phyloP scores from a whole-genome alignment of 306 rosid genomes.

The Sechiopsis laciniata region DNA sequence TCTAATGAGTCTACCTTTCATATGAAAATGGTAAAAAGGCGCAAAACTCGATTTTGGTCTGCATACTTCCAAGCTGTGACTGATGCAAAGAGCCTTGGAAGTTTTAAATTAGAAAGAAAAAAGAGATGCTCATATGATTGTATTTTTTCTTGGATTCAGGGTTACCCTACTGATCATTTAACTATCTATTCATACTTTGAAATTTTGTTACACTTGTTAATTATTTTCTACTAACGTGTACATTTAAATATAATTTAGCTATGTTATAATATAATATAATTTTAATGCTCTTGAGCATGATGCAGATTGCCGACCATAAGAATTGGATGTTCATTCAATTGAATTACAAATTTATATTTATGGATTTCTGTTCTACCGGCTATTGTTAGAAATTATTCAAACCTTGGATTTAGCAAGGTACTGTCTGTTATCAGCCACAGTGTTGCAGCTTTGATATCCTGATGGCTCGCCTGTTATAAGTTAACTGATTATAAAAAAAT shows the following conservation, averaged over 20 bases:
- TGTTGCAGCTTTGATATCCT: background rate
- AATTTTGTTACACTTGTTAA: background rate
- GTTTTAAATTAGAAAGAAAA: background rate
- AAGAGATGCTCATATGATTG: background rate
- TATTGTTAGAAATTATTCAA: background rate
- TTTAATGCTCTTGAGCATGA: background rate
- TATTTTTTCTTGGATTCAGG: background rate
- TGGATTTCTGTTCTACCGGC: slow-evolving; percentile 1
- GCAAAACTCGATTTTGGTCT: background rate
- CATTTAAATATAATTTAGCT: background rate
- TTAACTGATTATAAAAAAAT: background rate
- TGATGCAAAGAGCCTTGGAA: background rate
- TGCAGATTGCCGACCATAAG: background rate
- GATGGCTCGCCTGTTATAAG: background rate
- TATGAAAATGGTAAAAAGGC: background rate
- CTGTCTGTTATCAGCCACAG: background rate
- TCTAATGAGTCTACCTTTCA: background rate
- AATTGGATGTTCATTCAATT: background rate
- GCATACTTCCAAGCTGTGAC: background rate
- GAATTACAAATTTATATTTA: background rate
- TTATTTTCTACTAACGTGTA: background rate
- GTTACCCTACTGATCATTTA: slow-evolving; percentile 1
- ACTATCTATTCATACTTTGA: background rate
- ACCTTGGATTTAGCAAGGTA: slow-evolving; percentile 6
- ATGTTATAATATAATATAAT: background rate